Conservation (phyloP, 345 rosid species). For the Citrus cavaleriei region DNA sequence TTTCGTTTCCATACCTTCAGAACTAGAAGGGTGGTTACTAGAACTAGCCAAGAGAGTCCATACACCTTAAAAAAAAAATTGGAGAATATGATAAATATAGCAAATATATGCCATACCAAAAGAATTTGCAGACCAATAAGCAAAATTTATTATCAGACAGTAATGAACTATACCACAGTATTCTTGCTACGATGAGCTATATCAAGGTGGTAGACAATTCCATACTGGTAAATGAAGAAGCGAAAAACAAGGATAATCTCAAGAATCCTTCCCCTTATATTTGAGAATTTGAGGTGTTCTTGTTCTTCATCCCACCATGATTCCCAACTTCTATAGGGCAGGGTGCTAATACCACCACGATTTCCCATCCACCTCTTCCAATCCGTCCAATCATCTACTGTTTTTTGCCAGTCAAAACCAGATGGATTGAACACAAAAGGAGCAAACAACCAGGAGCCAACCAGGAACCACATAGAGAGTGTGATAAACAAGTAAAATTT, state of each 20-base stretch:
- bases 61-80: constrained; percentile 47
- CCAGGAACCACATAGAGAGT: constrained; percentile 90
- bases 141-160: constrained; percentile 17
- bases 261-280: constrained; percentile 59
- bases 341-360: constrained; percentile 87
- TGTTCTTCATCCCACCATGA: constrained; percentile 97
- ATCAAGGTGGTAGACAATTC: constrained; percentile 94
- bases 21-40: constrained; percentile 59
- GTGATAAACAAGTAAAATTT: constrained; percentile 69
- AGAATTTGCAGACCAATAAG: constrained; percentile 26
- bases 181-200: constrained; percentile 61
- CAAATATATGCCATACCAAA: background rate
- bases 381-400: constrained; percentile 93
- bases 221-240: constrained; percentile 87
- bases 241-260: constrained; percentile 77
- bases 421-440: constrained; percentile 94
- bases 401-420: constrained; percentile 97
- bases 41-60: constrained; percentile 80
- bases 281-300: constrained; percentile 74
- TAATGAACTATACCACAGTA: constrained; percentile 44
- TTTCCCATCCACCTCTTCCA: constrained; percentile 99
- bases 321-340: constrained; percentile 75
- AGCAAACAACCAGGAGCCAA: constrained; percentile 92
- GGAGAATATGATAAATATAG: background rate
- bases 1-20: constrained; percentile 57